These are phyloP conservation scores for Periconia digitata DNA, from an alignment of 2,329 filamentous ascomycete genomes.

Conservation along the genomic window DNA sequence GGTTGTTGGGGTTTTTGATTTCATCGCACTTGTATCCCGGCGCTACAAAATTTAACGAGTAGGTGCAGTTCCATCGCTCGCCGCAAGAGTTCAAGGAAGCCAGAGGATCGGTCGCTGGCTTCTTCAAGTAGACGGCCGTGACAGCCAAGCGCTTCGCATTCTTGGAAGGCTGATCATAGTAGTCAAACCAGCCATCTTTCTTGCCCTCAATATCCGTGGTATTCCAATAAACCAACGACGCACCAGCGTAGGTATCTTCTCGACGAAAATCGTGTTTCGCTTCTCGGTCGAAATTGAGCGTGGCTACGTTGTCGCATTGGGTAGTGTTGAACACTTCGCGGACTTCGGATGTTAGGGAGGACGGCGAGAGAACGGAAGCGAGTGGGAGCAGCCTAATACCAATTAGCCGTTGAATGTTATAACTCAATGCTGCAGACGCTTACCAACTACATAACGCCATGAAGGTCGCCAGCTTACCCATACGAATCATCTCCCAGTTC, in stretches of 20 bases:
- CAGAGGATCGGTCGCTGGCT: conserved; percentile 25
- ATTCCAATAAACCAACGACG: conserved; percentile 35
- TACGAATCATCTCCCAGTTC: conserved; percentile 39
- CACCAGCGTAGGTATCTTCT: conserved; percentile 20
- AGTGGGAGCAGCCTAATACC: conserved; percentile 37
- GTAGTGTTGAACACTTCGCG: conserved; percentile 15
- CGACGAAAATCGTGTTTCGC: conserved; percentile 32
- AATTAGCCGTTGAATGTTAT: conserved; percentile 7
- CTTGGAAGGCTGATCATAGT: conserved; percentile 42
- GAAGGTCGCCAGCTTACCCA: conserved; percentile 39
- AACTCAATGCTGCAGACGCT: conserved; percentile 1
- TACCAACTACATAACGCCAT: conserved; percentile 40
- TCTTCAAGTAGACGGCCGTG: conserved; percentile 36
- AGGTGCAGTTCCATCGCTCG: conserved; percentile 40
- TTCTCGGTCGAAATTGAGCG: conserved; percentile 37
- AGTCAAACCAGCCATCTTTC: conserved; percentile 34
- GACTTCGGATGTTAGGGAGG: conserved; percentile 36
- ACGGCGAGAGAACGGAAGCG: conserved; percentile 41
- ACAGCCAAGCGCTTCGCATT: conserved; percentile 33
- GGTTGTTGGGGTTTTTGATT: conserved; percentile 18
- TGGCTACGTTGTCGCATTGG: conserved; percentile 28
- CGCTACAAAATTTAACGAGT: conserved; percentile 34
- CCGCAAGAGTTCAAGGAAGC: conserved; percentile 33
- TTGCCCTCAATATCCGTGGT: conserved; percentile 32
- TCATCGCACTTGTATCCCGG: conserved; percentile 43